Percentiles rank a stretch among this genome's conserved stretches.
Evolutionary conservation across 1,139 yeast genomes (phyloP).

Genomic region (Taiozyma onychis): DNA sequence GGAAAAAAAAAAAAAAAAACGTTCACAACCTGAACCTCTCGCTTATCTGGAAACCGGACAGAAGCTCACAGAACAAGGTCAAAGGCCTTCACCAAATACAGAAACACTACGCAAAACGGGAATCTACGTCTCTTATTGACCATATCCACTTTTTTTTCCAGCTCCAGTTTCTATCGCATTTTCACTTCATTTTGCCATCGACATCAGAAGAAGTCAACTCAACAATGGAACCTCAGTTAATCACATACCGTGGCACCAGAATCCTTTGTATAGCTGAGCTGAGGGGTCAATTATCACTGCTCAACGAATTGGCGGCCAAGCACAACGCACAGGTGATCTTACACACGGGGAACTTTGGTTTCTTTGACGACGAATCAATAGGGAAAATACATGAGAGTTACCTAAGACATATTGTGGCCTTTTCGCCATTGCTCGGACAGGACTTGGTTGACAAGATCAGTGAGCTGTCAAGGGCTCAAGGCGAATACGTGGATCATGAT

Average conservation of each 20-base stretch:
- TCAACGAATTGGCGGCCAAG: constrained; percentile 41
- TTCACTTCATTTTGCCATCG: not conserved
- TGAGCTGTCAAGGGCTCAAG: constrained; percentile 39
- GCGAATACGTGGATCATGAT: constrained; percentile 32
- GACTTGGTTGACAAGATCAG: constrained; percentile 41
- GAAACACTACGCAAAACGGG: not conserved
- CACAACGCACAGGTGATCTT: constrained; percentile 47
- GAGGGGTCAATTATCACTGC: constrained; percentile 42
- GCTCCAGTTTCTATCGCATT: not conserved
- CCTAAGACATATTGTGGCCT: constrained; percentile 62
- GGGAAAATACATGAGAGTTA: constrained; percentile 48
- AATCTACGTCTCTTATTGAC: not conserved
- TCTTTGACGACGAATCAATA: constrained; percentile 59
- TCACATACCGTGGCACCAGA: constrained; percentile 29
- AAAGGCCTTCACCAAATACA: not conserved
- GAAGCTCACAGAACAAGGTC: not conserved
- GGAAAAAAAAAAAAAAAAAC: not conserved
- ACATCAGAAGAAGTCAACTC: not conserved
- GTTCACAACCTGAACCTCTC: not conserved
- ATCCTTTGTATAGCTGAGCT: constrained; percentile 52
- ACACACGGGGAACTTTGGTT: constrained; percentile 80
- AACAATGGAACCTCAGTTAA: constrained; percentile 13
- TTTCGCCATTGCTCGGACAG: constrained; percentile 53
- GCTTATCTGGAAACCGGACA: not conserved
- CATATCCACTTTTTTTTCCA: not conserved